Base-by-base conservation (phyloP, 2,329 filamentous ascomycete species). In the Zymoseptoria crescenta region DNA sequence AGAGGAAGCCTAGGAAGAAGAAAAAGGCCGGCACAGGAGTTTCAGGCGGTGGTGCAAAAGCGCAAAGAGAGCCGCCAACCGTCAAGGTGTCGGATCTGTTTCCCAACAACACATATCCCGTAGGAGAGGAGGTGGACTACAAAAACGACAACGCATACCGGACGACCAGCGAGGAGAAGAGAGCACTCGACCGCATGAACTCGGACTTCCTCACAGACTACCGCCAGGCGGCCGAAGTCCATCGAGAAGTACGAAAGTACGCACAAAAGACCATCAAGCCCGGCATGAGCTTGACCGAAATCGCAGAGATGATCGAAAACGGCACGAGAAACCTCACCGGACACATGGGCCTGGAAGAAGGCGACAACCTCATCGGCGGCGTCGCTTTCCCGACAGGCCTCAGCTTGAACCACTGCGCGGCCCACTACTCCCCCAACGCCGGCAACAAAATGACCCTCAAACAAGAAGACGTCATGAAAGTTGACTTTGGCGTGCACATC, bases 401-500 rank as follows among this genome's bases (percentile, higher is more conserved):
- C 24, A 79, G 75, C 59, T 65, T 83, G 56, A 83, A 84, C 63
- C 75, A 83, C 62, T 73, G 76, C 49, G 80, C 77, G 13, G 81
- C 81, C 6, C 81, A 84, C 69, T 84, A 76, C 66, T 83, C 80
- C 1, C 81, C 81, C 6, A 84, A 83, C 64, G 77, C 81, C 1
- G 80, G 81, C 1, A 76, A 81, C 69, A 87, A 85, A 73, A 89
- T 91, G 72, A 82, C 87, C 67, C 75, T 91, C 35, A 77, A 94
- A 59, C 79, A 88, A 69, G 81, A 84, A 62, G 89, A 95, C 70
- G 88, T 95, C 41, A 82, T 93, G 81, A 92, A 90, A 74, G 85
- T 92, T 7, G 88, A 93, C 69, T 89, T 91, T 68, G 88, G 89
- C 54, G 88, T 92, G 29, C 89, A 93, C 71, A 81, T 92, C 68